Evolutionary conservation across 495 filamentous ascomycete species (phyloP), one percentile per base, ranked within the genome.

Genomic region (Letharia lupina): DNA sequence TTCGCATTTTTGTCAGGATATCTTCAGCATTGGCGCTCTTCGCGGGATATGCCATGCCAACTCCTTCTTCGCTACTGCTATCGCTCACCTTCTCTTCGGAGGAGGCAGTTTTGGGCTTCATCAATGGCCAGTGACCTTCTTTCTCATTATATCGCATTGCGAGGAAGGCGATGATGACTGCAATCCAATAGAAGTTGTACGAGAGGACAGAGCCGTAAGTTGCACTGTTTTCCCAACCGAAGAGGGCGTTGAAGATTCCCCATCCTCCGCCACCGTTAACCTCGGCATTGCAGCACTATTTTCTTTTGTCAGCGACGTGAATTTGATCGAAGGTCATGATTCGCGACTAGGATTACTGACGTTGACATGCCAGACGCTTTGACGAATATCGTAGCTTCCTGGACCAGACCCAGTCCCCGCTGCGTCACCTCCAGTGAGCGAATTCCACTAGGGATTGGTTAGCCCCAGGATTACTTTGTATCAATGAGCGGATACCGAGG

Each of bases 281-380:
- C 31, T 79, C 75, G 0, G 91, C 86, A 63, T 83, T 93, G 74
- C 91, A 95, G 78, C 90, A 96, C 85, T 88, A 40, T 31, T 64
- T 28, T 31, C 37, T 12, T 18, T 45, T 28, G 35, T 73, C 60
- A 72, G 62, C 6, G 18, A 45, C 7, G 63, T 35, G 37, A 65
- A 63, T 37, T n/a, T 35, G n/a, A 28, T 37, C 13, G 39, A 31
- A 20, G 18, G 20, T 8, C 48, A 18, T 11, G 41, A 16, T 3
- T 54, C 61, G 7, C 33, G 40, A 5, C 7, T 42, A 23, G 9
- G 31, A 52, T 8, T 35, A 79, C 86, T 74, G 76, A 87, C 85
- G 71, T 96, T 95, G 60, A 96, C 85, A 72, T 97, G 93, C 93
- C 93, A 96, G 4, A 96, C 91, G 59, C 85, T 92, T 68, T 86